Base-by-base conservation (phyloP, 495 filamentous ascomycete species). In the Penicillium taxi region DNA sequence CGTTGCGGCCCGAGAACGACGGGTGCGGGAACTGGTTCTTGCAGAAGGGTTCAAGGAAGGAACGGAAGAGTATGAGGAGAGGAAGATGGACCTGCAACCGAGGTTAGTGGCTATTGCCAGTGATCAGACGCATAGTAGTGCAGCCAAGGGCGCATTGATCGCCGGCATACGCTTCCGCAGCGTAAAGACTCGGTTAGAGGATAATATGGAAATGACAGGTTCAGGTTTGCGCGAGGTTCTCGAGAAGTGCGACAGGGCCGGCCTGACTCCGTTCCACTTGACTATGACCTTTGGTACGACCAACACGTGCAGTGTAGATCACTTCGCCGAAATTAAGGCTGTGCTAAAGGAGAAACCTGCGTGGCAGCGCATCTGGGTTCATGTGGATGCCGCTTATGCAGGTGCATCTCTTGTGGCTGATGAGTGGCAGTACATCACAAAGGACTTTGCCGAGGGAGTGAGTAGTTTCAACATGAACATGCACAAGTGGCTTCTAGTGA, bases 401-500 rank as follows among this genome's bases (percentile, higher is more conserved):
- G 91, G 91, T 0, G 76, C 86, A 0, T 78, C 86, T 20, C 70
- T 96, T 4, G 70, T 95, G 4, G 81, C 78, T 11, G 79, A 86
- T 12, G 86, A 94, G 50, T 86, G 81, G 53, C 80, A 85, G 44
- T 67, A 84, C 50, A 71, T 86, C 35, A 67, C 82, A 1, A 52
- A 68, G 26, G 61, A 73, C 5, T 76, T 94, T 32, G 55, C 65
- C 1, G 58, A 64, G 39, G 64, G 59, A 0, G 86, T 94, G 40
- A 87, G 95, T 61, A 86, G 80, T 51, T 95, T 91, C 68, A 76
- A 95, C 53, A 78, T 85, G 66, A 98, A 96, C 62, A 82, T 96
- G 82, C 91, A 96, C 67, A 98, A 98, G 67, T 96, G 91, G 89
- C 70, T 96, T 24, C 74, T 96, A 9, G 86, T 86, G 26, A 94